Evolutionary conservation across 2,329 filamentous ascomycete species (phyloP), one percentile per base, ranked within the genome.

Genomic region (Pseudonectria foliicola): DNA sequence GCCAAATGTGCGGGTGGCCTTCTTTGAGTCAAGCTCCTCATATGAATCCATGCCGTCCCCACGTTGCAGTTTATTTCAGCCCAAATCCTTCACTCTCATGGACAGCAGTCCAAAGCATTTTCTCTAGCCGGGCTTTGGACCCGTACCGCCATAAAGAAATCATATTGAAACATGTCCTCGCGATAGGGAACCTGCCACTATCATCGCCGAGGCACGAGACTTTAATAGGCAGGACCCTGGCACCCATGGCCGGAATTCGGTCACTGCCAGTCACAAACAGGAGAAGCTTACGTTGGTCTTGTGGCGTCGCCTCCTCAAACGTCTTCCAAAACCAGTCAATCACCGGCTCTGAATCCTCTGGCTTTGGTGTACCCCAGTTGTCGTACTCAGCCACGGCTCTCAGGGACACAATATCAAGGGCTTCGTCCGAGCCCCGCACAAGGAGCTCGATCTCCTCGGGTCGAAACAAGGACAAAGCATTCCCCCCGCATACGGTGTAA

Each of bases 361-460:
- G 70, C 27, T 72, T 71, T 25, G 59, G 63, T 15, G 49, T 66
- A 3, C 70, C 70, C 87, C 88, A 95, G 39, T 85, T 83, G 32
- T 93, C 85, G 51, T 93, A 94, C 11, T 77, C 72, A 0, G 88
- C 85, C 11, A 89, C 86, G 1, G 80, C 82, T 38, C 78, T 73
- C 18, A 95, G 64, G 4, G 84, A 81, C 4, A 70, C 67, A 33
- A 95, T 82, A 48, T 95, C 87, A 3, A 95, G 73, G 5, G 78
- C 65, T 53, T 93, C 88, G 44, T 93, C 86, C 7, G 85, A 92
- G 10, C 88, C 88, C 33, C 88, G 74, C 5, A 95, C 75, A 1
- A 95, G 71, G 4, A 94, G 73, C 56, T 95, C 89, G 42, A 95
- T 93, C 57, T 95, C 89, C 56, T 95, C 88, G 0, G 89, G 83